Base-by-base conservation (phyloP, 2,329 filamentous ascomycete species). In the Teratosphaeria destructans region DNA sequence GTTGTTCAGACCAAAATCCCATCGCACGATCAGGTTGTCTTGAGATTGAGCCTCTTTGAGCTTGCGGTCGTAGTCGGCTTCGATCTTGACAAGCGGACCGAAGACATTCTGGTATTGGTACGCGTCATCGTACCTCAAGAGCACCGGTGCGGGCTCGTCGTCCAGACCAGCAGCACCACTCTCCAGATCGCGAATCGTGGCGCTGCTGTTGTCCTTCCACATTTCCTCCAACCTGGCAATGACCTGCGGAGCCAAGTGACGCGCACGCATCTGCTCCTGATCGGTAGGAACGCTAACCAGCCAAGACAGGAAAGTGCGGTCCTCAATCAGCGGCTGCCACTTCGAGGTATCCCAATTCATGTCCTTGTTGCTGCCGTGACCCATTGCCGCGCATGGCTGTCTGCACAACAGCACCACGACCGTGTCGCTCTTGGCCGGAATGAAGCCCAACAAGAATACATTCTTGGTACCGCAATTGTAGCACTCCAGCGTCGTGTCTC, bases 381-480 rank as follows among this genome's bases (percentile, higher is more conserved):
- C 89, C 77, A 89, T 93, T 32, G 94, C 88, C 37, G 93, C 94
- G 74, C 94, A 99, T 54, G 94, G 94, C 75, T 97, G 94, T 62
- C 94, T 91, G 74, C 94, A 99, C 43, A 99, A 83, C 53, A 99
- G 84, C 27, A 99, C 94, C 7, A 99, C 95, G 32, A 99, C 94
- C 0, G 94, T 96, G 71, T 99, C 95, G 11, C 94, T 97, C 73
- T 99, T 99, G 59, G 94, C 94, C 10, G 94, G 95, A 67, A 99
- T 99, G 73, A 99, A 99, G 6, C 94, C 94, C 32, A 99, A 86
- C 39, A 97, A 81, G 68, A 99, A 99, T 55, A 96, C 93, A 73
- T 99, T 99, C 78, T 96, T 97, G n/a, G 90, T 96, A 54, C 93
- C 94, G 75, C 94, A 99, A 77, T 96, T 97, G 79, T 99, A 99